These are phyloP conservation scores for Amaranthus tricolor DNA, from an alignment of 179 eudicot genomes.

Conservation along the genomic window DNA sequence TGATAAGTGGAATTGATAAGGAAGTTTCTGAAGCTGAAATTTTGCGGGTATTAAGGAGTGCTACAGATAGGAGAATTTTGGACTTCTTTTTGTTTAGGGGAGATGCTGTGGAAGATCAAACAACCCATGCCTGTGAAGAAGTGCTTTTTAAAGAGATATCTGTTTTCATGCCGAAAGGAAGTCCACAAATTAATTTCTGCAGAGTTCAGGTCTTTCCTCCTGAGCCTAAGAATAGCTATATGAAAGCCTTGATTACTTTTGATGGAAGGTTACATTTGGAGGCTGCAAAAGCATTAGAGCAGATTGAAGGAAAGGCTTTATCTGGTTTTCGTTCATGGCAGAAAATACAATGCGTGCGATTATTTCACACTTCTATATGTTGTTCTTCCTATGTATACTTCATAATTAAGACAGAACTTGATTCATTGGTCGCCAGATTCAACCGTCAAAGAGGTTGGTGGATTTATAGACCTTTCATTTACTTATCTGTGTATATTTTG, in stretches of 20 bases:
- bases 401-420: constrained; percentile 52
- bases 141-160: constrained; percentile 68
- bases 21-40: constrained; percentile 68
- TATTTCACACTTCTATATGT: constrained; percentile 77
- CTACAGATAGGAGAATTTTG: constrained; percentile 51
- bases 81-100: constrained; percentile 61
- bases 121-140: constrained; percentile 59
- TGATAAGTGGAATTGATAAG: constrained; percentile 56
- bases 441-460: constrained; percentile 49
- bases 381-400: constrained; percentile 60
- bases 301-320: constrained; percentile 77
- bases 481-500: background rate
- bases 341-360: constrained; percentile 67
- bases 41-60: constrained; percentile 38
- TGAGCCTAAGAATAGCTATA: constrained; percentile 53
- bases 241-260: constrained; percentile 67
- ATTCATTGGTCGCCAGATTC: constrained; percentile 43
- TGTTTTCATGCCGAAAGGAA: constrained; percentile 66
- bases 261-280: constrained; percentile 89
- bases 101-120: constrained; percentile 53
- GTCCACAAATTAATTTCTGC: constrained; percentile 46
- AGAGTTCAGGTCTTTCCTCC: constrained; percentile 68
- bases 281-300: constrained; percentile 96
- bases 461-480: background rate
- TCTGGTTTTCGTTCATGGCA: constrained; percentile 84